These are phyloP conservation scores for Diospyros lotus DNA, from an alignment of 148 eudicot genomes.

Conservation along the genomic window DNA sequence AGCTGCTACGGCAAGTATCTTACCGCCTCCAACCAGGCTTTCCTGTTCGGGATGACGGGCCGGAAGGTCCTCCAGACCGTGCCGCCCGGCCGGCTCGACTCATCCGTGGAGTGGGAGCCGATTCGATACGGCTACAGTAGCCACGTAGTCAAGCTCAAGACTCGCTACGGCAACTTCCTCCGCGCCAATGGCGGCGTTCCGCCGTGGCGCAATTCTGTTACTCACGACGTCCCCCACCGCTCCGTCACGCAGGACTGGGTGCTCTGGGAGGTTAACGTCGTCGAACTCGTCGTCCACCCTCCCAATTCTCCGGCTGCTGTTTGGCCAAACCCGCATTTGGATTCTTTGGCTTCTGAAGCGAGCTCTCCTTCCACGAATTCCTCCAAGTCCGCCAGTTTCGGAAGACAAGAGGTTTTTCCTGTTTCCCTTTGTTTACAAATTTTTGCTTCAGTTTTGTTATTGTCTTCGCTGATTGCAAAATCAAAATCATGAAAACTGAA, in stretches of 20 bases:
- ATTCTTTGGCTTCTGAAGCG: constrained; percentile 30
- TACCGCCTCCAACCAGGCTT: constrained; percentile 43
- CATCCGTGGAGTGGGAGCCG: constrained; percentile 54
- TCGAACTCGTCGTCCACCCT: constrained; percentile 23
- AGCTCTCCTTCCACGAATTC: constrained; percentile 28
- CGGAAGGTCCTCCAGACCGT: constrained; percentile 37
- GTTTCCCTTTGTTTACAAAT: not conserved
- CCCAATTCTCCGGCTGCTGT: not conserved
- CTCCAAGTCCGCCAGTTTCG: constrained; percentile 14
- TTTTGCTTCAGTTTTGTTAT: not conserved
- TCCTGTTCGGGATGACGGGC: constrained; percentile 54
- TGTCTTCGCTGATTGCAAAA: too few relatives aligned
- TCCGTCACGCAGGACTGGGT: constrained; percentile 37
- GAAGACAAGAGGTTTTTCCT: constrained; percentile 48
- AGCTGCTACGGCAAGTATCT: constrained; percentile 45
- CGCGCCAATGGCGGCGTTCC: constrained; percentile 44
- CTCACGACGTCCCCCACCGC: constrained; percentile 42
- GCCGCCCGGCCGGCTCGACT: constrained; percentile 27
- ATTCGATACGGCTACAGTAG: constrained; percentile 22
- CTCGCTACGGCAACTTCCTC: constrained; percentile 37
- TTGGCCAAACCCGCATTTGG: constrained; percentile 14
- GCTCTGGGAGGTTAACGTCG: constrained; percentile 36
- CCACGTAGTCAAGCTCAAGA: constrained; percentile 36
- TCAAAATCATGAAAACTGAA: too few relatives aligned
- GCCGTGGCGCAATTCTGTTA: constrained; percentile 48